Evolutionary conservation across 768 basidiomycete genomes (phyloP).

Genomic region (Lactarius tabidus): DNA sequence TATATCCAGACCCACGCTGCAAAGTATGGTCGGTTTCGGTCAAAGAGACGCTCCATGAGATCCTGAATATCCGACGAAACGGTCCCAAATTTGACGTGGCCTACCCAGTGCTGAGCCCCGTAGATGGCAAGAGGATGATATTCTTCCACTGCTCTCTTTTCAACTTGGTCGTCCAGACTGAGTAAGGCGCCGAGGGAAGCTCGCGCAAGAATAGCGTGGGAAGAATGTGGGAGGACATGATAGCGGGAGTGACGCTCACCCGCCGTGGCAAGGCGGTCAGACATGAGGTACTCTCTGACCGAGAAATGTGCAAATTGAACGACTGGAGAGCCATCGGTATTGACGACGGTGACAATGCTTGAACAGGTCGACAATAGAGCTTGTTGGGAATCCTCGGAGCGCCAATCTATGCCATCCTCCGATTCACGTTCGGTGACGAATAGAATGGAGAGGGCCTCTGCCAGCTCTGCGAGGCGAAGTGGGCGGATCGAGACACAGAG

Average conservation of each 20-base stretch:
- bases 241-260: background rate
- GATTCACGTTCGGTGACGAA: background rate
- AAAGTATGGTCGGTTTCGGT: background rate
- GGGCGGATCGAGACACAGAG: background rate
- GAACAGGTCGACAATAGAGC: background rate
- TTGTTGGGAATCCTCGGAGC: background rate
- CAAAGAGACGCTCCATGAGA: background rate
- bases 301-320: slow-evolving; percentile 12
- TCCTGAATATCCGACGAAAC: background rate
- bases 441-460: background rate
- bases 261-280: background rate
- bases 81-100: background rate
- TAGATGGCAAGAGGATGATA: slow-evolving; percentile 4
- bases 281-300: slow-evolving; percentile 13
- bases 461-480: slow-evolving; percentile 10
- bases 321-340: background rate
- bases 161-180: background rate
- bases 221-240: background rate
- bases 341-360: background rate
- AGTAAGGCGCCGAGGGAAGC: slow-evolving; percentile 3
- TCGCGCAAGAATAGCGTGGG: slow-evolving; percentile 4
- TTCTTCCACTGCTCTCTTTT: too few relatives aligned
- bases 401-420: background rate
- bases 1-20: slow-evolving; percentile 9
- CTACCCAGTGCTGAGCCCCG: slow-evolving; percentile 9